These are phyloP conservation scores for Epichloe typhina DNA, from an alignment of 2,329 filamentous ascomycete genomes.

Conservation along the genomic window DNA sequence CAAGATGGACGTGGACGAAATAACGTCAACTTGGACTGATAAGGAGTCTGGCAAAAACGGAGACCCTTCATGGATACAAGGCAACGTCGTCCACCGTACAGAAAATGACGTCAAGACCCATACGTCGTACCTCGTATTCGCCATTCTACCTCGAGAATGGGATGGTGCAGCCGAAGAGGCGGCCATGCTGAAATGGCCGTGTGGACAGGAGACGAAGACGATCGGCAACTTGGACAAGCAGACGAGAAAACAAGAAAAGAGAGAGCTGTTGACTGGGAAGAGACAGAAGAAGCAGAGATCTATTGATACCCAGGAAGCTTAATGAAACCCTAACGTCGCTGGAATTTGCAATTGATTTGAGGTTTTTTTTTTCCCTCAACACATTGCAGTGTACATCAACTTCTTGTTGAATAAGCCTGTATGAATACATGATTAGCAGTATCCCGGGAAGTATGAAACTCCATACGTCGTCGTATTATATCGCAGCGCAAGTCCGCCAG, in stretches of 20 bases:
- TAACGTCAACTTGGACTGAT: constrained; percentile 7
- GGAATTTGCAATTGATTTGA: neutral
- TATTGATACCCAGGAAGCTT: constrained; percentile 8
- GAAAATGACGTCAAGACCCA: constrained; percentile 90
- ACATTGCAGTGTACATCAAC: neutral
- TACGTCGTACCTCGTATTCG: constrained; percentile 94
- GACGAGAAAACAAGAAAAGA: constrained; percentile 42
- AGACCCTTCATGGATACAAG: constrained; percentile 56
- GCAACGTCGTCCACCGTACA: constrained; percentile 63
- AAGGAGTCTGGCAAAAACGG: constrained; percentile 10
- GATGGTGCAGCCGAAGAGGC: constrained; percentile 64
- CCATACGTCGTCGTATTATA: constrained; percentile 13
- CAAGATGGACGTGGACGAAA: constrained; percentile 28
- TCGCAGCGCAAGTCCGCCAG: constrained; percentile 14
- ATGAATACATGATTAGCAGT: constrained; percentile 16
- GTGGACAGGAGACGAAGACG: constrained; percentile 37
- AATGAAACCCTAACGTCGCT: neutral
- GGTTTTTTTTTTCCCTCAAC: neutral
- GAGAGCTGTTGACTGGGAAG: constrained; percentile 35
- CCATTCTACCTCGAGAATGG: constrained; percentile 79
- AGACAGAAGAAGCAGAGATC: constrained; percentile 26
- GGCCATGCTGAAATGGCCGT: constrained; percentile 51
- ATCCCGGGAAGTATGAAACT: constrained; percentile 14
- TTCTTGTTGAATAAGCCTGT: constrained; percentile 13
- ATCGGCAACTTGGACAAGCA: constrained; percentile 42